These are phyloP conservation scores for Glycine latifolia DNA, from an alignment of 306 rosid species.

Conservation along the genomic window DNA sequence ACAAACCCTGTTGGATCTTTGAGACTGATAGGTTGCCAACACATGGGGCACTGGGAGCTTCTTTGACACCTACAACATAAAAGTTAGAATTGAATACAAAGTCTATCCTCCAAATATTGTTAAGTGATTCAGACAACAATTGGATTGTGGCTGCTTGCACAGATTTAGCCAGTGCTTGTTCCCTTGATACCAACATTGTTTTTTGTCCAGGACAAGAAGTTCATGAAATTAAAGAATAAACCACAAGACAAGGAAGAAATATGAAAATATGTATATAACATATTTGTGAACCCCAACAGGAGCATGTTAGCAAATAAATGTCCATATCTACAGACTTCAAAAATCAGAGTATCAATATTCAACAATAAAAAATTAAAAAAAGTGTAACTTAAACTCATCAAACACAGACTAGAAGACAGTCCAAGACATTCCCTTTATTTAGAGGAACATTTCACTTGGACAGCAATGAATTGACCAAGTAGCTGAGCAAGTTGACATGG, in stretches of 20 bases:
- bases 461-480: too few species aligned
- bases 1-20: conserved; percentile 92
- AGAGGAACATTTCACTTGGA: too few species aligned
- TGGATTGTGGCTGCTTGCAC: background rate
- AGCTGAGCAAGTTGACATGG: too few species aligned
- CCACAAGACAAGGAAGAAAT: conserved; percentile 20
- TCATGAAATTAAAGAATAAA: background rate
- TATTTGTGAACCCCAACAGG: background rate
- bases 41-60: conserved; percentile 99
- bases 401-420: background rate
- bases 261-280: conserved; percentile 19
- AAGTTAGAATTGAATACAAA: conserved; percentile 23
- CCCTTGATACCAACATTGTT: background rate
- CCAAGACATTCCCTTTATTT: too few species aligned
- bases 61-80: conserved; percentile 84
- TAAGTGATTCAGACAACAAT: conserved; percentile 32
- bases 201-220: background rate
- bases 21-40: conserved; percentile 94
- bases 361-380: background rate
- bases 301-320: background rate
- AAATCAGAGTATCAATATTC: conserved; percentile 9
- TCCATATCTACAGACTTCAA: conserved; percentile 1
- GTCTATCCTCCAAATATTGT: conserved; percentile 19
- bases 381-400: conserved; percentile 7
- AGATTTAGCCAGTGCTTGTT: background rate